Base-by-base conservation (phyloP, 805 yeast genomes). In the Hanseniaspora taiwanica region DNA sequence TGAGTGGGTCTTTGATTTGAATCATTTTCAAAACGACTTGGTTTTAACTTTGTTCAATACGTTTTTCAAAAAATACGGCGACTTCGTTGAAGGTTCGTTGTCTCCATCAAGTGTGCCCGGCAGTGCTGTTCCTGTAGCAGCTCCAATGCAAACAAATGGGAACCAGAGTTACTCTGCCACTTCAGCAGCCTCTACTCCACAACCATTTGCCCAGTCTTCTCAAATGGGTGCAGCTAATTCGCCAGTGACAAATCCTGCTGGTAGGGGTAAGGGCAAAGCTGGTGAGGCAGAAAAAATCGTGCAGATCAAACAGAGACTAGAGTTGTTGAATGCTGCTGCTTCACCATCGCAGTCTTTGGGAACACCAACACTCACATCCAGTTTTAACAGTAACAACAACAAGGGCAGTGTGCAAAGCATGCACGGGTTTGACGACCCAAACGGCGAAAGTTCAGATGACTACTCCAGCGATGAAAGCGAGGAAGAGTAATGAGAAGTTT, bases 1-100 rank as follows among this genome's bases (percentile, higher is more conserved):
- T 43, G 97, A 91, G 65, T 91, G 91, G 45, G 98, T 91, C 66
- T 71, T 91, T 44, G 98, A 91, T 60, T 81, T 91, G 78, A 96
- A 91, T 57, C 81, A 81, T 60, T 70, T 91, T 50, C 95, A 84
- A 52, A 85, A 84, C 48, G 65, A 74, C 33, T 87, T 96, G 1
- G 71, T 89, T 40, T 63, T 83, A 56, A 82, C 83, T 54, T 66
- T 91, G 46, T 89, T 86, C 68, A 79, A 81, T 57, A 82, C 80
- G 50, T 85, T 91, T 49, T 82, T 80, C 55, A 65, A 68, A 59
- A 66, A 65, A 54, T 59, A 55, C 48, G 57, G 53, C 37, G 47
- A 51, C 18, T 40, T 42, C 23, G 45, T 47, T 31, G 42, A 47
- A 35, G 18, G 39, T 16, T 35, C 25, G 13, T 37, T 52, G 21